Evolutionary conservation across 352 stramenopile genomes (phyloP), one percentile per base, ranked within the genome.

Genomic region (Pythium brassicae): DNA sequence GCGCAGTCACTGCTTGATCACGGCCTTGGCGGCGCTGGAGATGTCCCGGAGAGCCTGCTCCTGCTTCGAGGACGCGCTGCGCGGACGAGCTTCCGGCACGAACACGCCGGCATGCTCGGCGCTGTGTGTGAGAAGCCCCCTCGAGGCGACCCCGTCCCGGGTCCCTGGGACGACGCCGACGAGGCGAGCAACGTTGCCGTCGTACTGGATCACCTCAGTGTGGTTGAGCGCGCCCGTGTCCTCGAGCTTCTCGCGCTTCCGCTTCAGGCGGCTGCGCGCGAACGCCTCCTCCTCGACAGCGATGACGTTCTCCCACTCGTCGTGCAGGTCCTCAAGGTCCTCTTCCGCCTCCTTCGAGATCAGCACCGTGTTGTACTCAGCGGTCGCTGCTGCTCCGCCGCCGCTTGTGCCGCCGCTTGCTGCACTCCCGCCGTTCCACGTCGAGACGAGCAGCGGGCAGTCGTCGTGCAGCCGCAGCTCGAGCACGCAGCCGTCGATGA

Each of bases 321-420:
- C 77, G 23, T 88, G 74, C 39, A 74, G 63, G 29, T 92, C 82
- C 27, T 89, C 72, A 8, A 90, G 53, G 5, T 92, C 79, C 71
- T 92, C 82, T 48, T 85, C 72, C 8, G 82, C 82, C 48, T 92
- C 82, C 59, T 92, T 92, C 8, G 79, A 90, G 53, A 92, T 92
- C 52, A 90, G 78, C 5, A 92, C 63, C 4, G 82, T 92, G 47
- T 87, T 89, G 62, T 92, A 92, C 67, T 89, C 82, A n/a, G 34
- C 26, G 20, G 26, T 48, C 20, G 45, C 32, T 7, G 14, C 32
- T 37, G 32, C 32, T 7, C 32, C 32, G 32, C 32, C 44, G 25
- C 61, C 60, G 22, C 56, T 52, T 2, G 40, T 50, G 8, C 56
- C 63, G 23, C 68, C 75, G 34, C 59, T 66, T 27, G 62, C 61